These are phyloP conservation scores for Tylopilus plumbeoviolaceoides DNA, from an alignment of 768 basidiomycete species.

Conservation along the genomic window DNA sequence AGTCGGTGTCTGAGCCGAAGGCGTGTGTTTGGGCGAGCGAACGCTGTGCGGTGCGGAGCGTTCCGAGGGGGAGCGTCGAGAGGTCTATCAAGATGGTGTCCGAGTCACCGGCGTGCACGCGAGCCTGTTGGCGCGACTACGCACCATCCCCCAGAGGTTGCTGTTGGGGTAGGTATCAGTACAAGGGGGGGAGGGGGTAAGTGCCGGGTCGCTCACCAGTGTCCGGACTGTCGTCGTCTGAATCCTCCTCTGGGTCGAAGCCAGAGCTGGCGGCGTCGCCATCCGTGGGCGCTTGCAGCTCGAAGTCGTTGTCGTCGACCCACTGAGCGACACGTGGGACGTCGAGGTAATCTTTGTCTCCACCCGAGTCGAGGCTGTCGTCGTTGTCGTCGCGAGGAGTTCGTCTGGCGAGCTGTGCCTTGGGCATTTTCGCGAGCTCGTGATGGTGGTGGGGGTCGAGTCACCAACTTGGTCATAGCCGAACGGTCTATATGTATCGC, in stretches of 20 bases:
- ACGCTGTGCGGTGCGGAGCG: constrained; percentile 61
- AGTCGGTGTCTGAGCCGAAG: constrained; percentile 35
- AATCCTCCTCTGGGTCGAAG: constrained; percentile 2
- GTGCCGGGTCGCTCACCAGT: constrained; percentile 10
- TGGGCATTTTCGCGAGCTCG: too few relatives aligned
- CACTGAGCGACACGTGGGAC: constrained; percentile 57
- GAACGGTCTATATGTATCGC: too few relatives aligned
- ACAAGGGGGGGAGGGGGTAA: neutral
- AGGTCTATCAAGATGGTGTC: constrained; percentile 45
- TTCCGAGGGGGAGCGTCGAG: constrained; percentile 57
- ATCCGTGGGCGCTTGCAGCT: constrained; percentile 13
- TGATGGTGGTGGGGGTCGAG: too few relatives aligned
- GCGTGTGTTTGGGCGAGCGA: constrained; percentile 43
- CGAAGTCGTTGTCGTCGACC: constrained; percentile 47
- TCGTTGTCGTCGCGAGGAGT: too few relatives aligned
- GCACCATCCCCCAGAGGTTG: constrained; percentile 29
- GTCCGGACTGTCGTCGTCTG: neutral
- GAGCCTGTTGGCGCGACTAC: neutral
- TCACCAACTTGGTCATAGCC: too few relatives aligned
- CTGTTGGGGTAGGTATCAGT: constrained; percentile 14
- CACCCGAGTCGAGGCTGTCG: constrained; percentile 26
- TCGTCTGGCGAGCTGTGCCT: too few relatives aligned
- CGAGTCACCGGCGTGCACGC: too few relatives aligned
- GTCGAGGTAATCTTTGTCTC: constrained; percentile 29
- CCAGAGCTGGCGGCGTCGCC: constrained; percentile 8